Evolutionary conservation across 2,329 filamentous ascomycete species (phyloP).

Genomic region (Paecilomyces sp.): DNA sequence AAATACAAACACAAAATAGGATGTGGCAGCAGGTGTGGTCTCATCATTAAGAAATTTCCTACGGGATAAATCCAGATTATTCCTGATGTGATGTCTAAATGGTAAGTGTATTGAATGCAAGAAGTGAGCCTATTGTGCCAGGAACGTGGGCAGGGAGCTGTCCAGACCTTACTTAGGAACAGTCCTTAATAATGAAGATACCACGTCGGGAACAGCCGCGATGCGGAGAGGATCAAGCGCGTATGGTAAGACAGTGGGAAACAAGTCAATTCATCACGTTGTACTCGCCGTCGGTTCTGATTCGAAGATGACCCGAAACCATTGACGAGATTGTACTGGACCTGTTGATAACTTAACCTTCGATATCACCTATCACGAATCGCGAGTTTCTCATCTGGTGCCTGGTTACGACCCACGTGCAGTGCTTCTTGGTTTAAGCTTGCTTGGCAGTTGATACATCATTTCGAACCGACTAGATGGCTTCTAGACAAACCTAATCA

Average conservation of each 20-base stretch:
- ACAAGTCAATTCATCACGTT: not conserved
- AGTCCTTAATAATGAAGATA: not conserved
- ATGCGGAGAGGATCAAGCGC: not conserved
- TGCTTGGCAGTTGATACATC: not conserved
- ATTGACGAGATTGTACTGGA: not conserved
- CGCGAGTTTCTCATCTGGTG: not conserved
- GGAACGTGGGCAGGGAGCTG: too few species aligned
- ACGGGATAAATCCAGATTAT: too few species aligned
- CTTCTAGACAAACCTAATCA: not conserved
- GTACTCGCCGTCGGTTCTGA: not conserved
- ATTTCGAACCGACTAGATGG: not conserved
- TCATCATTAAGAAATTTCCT: too few species aligned
- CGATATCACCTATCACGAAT: not conserved
- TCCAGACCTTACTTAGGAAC: too few species aligned
- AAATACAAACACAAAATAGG: too few species aligned
- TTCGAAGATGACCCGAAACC: not conserved
- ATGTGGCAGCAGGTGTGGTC: too few species aligned
- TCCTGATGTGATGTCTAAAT: too few species aligned
- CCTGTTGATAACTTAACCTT: not conserved
- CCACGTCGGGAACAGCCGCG: not conserved
- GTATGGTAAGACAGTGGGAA: not conserved
- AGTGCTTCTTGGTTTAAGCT: not conserved
- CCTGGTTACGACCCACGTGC: not conserved
- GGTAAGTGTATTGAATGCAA: too few species aligned
- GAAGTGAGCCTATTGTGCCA: too few species aligned